Evolutionary conservation across 345 rosid species (phyloP), one percentile per base, ranked within the genome.

Genomic region (Linum lewisii): DNA sequence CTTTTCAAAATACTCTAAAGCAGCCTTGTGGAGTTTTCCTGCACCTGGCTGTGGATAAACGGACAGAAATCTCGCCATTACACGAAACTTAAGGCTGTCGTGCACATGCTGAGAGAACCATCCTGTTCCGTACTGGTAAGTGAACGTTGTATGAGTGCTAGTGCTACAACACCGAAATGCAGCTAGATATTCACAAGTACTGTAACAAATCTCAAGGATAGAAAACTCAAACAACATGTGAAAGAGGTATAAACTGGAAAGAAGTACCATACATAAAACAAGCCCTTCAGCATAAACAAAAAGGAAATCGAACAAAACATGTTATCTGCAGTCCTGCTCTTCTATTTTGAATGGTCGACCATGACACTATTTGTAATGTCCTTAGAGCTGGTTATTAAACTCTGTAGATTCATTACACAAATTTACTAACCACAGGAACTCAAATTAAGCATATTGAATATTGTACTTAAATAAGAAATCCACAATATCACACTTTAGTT

Each of bases 101-200:
- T 85, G 84, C 72, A 79, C 64, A 49, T 79, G 66, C 61, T 73
- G 84, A 6, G 79, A 77, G 75, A 93, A 89, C 99, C 99, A 93
- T 65, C 99, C 97, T 55, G 92, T 80, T 84, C 74, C 83, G 65
- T 74, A 75, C 97, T 93, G 77, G 72, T 63, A 73, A 72, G 54
- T 22, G 65, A 60, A 71, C 54, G 24, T 59, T 57, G 72, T 29
- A 29, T 71, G 22, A 54, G 57, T 25, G 44, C 21, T 36, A 54
- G 57, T 25, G 44, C 21, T 36, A 10, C 25, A 66, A 32, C 58
- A 29, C 55, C 36, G 56, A 67, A 42, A 1, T 52, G 25, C 24
- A 52, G 15, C 60, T 54, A 6, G 32, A 50, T 42, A 15, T 29
- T 29, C 34, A 29, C 7, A 52, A 64, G 16, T 21, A 53, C 21